Conservation (phyloP, 495 filamentous ascomycete species). For the Aspergillus bertholletiae region DNA sequence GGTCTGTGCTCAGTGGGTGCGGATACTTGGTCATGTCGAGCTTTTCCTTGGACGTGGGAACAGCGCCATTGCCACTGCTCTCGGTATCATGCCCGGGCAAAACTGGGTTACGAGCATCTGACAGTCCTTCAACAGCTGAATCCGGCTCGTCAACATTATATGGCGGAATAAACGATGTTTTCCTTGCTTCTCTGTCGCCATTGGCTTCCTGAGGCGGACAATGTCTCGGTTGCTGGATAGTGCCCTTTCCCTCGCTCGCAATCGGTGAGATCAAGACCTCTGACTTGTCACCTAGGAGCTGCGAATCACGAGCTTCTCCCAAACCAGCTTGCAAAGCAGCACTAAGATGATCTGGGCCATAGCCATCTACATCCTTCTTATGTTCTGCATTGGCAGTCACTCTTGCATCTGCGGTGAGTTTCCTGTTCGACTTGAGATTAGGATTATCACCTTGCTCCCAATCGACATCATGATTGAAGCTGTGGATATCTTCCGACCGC, state of each 20-base stretch:
- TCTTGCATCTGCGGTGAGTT: slow-evolving; percentile 58
- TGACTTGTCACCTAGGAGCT: slow-evolving; percentile 50
- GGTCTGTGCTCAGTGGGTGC: slow-evolving; percentile 60
- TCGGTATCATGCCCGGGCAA: slow-evolving; percentile 72
- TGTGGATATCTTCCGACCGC: slow-evolving; percentile 59
- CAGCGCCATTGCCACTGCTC: slow-evolving; percentile 59
- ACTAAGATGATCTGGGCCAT: slow-evolving; percentile 68
- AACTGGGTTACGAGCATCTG: slow-evolving; percentile 60
- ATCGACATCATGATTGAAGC: slow-evolving; percentile 83
- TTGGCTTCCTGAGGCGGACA: slow-evolving; percentile 20
- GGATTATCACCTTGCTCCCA: slow-evolving; percentile 63
- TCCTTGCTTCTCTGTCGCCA: slow-evolving; percentile 31
- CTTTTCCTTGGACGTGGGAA: slow-evolving; percentile 37
- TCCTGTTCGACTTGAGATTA: slow-evolving; percentile 56
- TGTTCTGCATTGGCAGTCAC: slow-evolving; percentile 63
- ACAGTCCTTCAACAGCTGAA: slow-evolving; percentile 15
- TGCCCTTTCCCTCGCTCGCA: slow-evolving; percentile 58
- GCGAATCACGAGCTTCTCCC: slow-evolving; percentile 63
- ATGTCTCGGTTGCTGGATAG: slow-evolving; percentile 45
- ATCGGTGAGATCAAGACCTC: slow-evolving; percentile 65
- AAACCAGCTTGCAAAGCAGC: slow-evolving; percentile 50
- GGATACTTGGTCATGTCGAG: slow-evolving; percentile 39
- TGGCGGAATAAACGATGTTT: slow-evolving; percentile 48
- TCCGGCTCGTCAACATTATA: slow-evolving; percentile 24
- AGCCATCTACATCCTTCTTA: slow-evolving; percentile 71